Conservation (phyloP, 202 grass and related monocot genomes). For the Setaria viridis region DNA sequence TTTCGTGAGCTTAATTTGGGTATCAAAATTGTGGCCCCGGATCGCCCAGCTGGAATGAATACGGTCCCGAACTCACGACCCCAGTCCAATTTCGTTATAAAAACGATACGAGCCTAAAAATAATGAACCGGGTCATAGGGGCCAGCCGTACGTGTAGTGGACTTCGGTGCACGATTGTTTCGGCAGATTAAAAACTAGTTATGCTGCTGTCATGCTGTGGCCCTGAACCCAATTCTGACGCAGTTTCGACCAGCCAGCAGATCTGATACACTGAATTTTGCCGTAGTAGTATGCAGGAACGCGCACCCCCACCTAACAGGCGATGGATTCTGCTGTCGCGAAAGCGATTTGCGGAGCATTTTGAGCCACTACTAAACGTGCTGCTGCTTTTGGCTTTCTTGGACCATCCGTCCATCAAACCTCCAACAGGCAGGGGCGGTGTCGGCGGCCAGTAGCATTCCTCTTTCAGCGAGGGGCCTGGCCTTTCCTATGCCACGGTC, state of each 20-base stretch:
- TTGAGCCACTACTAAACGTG: background rate
- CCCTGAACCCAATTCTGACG: background rate
- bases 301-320: background rate
- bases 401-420: conserved; percentile 21
- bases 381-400: background rate
- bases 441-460: background rate
- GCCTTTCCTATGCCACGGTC: background rate
- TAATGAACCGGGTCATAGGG: too few relatives aligned
- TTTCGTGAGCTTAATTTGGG: background rate
- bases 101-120: too few relatives aligned
- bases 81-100: too few relatives aligned
- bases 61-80: too few relatives aligned
- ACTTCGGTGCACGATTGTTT: too few relatives aligned
- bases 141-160: too few relatives aligned
- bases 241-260: background rate
- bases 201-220: background rate
- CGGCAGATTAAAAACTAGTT: too few relatives aligned
- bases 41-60: too few relatives aligned
- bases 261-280: conserved; percentile 20
- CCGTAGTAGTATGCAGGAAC: background rate
- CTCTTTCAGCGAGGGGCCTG: background rate
- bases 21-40: too few relatives aligned
- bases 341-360: background rate
- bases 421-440: conserved; percentile 11
- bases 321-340: background rate